A percentile compares a stretch with the other conserved stretches of the same genome.
These are phyloP conservation scores for Dothideomycetes sp. DNA, from an alignment of 2,329 filamentous ascomycete species.

Conservation along the genomic window DNA sequence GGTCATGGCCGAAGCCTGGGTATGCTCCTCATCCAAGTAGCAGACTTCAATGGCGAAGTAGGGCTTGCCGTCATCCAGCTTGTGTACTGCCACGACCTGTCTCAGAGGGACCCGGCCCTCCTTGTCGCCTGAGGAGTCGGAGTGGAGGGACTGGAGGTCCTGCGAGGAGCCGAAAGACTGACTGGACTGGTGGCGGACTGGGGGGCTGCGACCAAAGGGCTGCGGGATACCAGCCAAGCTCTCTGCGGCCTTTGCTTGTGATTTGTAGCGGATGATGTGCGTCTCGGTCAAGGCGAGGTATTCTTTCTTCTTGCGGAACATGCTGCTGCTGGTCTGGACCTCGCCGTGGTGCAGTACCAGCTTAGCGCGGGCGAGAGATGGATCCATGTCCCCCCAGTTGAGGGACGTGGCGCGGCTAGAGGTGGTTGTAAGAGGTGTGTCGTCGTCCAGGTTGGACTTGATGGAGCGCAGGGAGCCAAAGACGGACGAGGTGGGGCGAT, in stretches of 20 bases:
- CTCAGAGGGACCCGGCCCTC: conserved; percentile 50
- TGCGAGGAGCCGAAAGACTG: conserved; percentile 50
- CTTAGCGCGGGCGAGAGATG: conserved; percentile 18
- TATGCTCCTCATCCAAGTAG: conserved; percentile 54
- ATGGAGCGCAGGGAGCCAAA: conserved; percentile 48
- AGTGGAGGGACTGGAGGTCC: conserved; percentile 44
- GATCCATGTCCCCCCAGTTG: conserved; percentile 26
- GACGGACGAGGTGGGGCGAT: conserved; percentile 36
- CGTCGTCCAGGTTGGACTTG: conserved; percentile 41
- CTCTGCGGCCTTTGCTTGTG: conserved; percentile 53
- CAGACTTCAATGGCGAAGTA: conserved; percentile 58
- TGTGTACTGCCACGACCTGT: conserved; percentile 57
- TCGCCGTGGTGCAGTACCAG: conserved; percentile 56
- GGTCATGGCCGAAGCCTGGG: conserved; percentile 50
- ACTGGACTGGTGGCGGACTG: conserved; percentile 44
- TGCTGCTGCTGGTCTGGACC: conserved; percentile 56
- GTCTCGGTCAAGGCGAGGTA: conserved; percentile 61
- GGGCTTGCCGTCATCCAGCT: conserved; percentile 54
- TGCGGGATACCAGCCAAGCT: conserved; percentile 38
- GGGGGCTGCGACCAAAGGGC: conserved; percentile 28
- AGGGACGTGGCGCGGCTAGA: conserved; percentile 40
- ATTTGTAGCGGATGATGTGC: conserved; percentile 59
- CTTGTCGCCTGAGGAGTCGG: conserved; percentile 39
- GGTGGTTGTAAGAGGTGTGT: conserved; percentile 36
- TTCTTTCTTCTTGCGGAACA: conserved; percentile 63